Base-by-base conservation (phyloP, 2,329 filamentous ascomycete genomes). In the Colletotrichum euphorbiae region DNA sequence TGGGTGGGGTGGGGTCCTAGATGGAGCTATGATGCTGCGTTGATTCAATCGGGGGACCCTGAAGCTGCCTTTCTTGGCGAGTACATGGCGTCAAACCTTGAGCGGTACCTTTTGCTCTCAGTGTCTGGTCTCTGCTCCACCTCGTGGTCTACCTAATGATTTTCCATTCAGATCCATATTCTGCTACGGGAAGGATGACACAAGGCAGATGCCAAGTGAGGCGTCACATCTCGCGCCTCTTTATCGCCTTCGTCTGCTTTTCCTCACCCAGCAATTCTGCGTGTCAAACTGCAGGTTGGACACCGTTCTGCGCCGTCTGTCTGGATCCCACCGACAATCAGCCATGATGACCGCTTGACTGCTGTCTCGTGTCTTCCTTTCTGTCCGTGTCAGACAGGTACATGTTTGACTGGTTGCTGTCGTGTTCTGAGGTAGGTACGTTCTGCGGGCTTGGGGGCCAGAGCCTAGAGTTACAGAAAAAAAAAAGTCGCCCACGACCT, bases 1-100 rank as follows among this genome's bases (percentile, higher is more conserved):
- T n/a, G n/a, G n/a, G n/a, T n/a, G n/a, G n/a, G n/a, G n/a, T n/a
- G n/a, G n/a, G n/a, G n/a, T n/a, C n/a, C 59, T 40, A 19, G 40
- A 46, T 33, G 64, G 60, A 69, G 66, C 66, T 66, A 66, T 56
- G 66, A 59, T 66, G 66, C 64, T 60, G 21, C 56, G 55, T 45
- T 69, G 61, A 63, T 65, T 65, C 65, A 59, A 48, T 59, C 54
- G 19, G 46, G 54, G 46, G 45, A 54, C 65, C 60, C 52, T 68
- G 51, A 64, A 31, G 45, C 42, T 52, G 60, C 60, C 65, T 58
- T 17, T 67, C 65, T 68, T 64, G 60, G 60, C 65, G 38, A 40
- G 36, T 33, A 43, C 46, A 38, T 33, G 8, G 48, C 48, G 28
- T 51, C 48, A 51, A 51, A 51, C 48, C 48, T 51, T 51, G 48